phyloP scores from a whole-genome alignment of 768 basidiomycete genomes.

The Naganishia vaughanmartiniae region DNA sequence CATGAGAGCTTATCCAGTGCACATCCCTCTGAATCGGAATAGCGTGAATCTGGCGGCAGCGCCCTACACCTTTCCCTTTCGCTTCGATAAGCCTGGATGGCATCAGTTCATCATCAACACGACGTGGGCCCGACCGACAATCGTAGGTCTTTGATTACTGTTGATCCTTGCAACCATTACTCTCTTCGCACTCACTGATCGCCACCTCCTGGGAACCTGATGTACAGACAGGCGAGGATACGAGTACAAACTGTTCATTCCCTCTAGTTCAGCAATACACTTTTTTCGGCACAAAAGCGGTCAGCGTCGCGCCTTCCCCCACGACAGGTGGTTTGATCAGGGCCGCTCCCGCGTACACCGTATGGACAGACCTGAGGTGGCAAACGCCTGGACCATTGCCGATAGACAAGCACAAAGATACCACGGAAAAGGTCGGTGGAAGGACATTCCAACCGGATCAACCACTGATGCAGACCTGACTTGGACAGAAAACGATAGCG shows the following conservation, averaged over 20 bases:
- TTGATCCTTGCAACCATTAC: no score
- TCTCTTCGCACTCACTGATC: neutral
- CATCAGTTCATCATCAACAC: constrained; percentile 51
- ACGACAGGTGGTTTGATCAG: constrained; percentile 33
- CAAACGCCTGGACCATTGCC: constrained; percentile 39
- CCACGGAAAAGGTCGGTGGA: constrained; percentile 25
- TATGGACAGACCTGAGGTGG: constrained; percentile 38
- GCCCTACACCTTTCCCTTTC: constrained; percentile 39
- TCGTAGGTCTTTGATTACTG: constrained; percentile 35
- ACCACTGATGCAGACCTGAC: no score
- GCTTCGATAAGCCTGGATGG: constrained; percentile 45
- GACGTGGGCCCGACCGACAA: constrained; percentile 44
- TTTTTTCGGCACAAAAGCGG: constrained; percentile 44
- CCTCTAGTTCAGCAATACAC: constrained; percentile 33
- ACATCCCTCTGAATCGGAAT: neutral
- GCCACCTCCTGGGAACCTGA: no score
- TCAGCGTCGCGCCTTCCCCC: constrained; percentile 43
- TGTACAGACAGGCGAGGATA: constrained; percentile 32
- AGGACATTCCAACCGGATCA: no score
- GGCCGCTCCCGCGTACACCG: constrained; percentile 40
- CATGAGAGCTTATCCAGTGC: neutral
- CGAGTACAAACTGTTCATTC: constrained; percentile 20
- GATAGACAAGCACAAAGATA: constrained; percentile 36
- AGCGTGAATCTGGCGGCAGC: constrained; percentile 34
- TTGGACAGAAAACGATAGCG: constrained; percentile 37